Evolutionary conservation across 768 basidiomycete species (phyloP).

Genomic region (Dictyophora rubrovolvata): DNA sequence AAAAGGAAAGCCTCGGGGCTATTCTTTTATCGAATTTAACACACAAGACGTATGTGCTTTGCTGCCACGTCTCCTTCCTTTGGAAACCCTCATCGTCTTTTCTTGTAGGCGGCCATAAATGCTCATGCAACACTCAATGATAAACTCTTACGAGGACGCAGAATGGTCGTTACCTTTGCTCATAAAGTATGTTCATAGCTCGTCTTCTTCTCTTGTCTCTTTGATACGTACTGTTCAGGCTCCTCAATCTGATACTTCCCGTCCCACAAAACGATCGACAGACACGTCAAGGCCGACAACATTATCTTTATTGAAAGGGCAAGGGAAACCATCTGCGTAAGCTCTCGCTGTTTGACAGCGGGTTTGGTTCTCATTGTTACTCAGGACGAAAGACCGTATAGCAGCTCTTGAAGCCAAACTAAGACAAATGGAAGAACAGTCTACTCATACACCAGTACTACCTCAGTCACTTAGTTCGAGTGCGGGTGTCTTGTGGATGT

Average conservation of each 20-base stretch:
- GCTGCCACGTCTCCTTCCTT: constrained; percentile 13
- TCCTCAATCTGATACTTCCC: constrained; percentile 21
- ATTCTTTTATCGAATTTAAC: constrained; percentile 85
- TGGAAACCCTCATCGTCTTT: constrained; percentile 11
- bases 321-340: constrained; percentile 35
- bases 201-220: background rate
- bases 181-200: constrained; percentile 47
- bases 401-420: constrained; percentile 95
- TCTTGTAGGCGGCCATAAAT: constrained; percentile 65
- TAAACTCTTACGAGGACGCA: constrained; percentile 77
- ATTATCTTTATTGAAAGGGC: constrained; percentile 77
- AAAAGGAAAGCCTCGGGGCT: constrained; percentile 91
- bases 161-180: constrained; percentile 84
- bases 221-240: constrained; percentile 1
- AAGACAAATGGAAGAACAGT: constrained; percentile 52
- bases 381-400: constrained; percentile 73
- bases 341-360: background rate
- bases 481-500: background rate
- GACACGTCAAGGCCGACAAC: constrained; percentile 72
- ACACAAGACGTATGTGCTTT: constrained; percentile 61
- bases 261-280: constrained; percentile 25
- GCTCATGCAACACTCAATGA: constrained; percentile 67
- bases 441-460: background rate
- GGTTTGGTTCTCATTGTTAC: background rate
- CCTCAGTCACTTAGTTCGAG: background rate